A percentile compares a stretch with the other conserved stretches of the same genome.
Conservation (phyloP, 352 stramenopile genomes). For the Phytopythium kandeliae region DNA sequence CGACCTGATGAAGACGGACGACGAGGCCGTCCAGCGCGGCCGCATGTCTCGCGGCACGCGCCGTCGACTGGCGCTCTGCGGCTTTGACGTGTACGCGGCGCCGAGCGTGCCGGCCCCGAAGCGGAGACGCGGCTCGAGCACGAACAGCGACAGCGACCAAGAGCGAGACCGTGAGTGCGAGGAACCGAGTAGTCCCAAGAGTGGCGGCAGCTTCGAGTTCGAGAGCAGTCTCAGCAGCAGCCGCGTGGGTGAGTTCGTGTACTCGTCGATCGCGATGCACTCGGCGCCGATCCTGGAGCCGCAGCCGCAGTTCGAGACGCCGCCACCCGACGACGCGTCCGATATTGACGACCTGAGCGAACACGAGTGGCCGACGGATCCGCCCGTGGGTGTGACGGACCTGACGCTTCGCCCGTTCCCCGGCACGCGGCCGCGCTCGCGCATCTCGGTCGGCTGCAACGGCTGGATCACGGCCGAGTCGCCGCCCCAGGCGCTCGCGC, state of each 20-base stretch:
- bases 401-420: conserved; percentile 7
- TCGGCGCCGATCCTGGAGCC: conserved; percentile 6
- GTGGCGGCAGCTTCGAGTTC: conserved; percentile 5
- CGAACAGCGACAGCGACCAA: background rate
- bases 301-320: conserved; percentile 5
- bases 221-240: conserved; percentile 7
- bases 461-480: conserved; percentile 17
- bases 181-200: no score
- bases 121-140: conserved; percentile 1
- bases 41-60: conserved; percentile 5
- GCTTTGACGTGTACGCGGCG: conserved; percentile 5
- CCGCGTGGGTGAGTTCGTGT: conserved; percentile 1
- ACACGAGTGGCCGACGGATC: conserved; percentile 1
- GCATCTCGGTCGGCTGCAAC: conserved; percentile 28
- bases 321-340: background rate
- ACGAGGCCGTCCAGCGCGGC: background rate
- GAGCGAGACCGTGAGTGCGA: background rate
- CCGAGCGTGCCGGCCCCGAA: background rate
- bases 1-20: background rate
- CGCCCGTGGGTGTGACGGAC: conserved; percentile 16
- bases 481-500: background rate
- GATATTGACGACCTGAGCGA: conserved; percentile 5
- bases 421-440: conserved; percentile 14
- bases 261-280: background rate
- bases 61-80: background rate